A percentile compares a stretch with the other conserved stretches of the same genome.
Evolutionary conservation across 192 early-diverging fungal species (phyloP).

Genomic region (Backusella psychrophila): DNA sequence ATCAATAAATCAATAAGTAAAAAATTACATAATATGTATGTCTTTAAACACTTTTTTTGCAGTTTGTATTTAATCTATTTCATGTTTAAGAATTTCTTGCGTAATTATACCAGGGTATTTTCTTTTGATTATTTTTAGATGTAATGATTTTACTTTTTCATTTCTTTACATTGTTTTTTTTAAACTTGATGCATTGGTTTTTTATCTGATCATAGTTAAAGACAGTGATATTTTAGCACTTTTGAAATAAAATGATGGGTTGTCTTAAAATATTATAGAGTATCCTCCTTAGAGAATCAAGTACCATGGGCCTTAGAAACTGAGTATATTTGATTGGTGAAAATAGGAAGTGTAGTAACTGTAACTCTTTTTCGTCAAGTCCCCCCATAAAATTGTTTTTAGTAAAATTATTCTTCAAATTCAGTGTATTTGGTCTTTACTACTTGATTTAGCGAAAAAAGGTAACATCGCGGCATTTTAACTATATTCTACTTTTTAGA

Average conservation of each 20-base stretch:
- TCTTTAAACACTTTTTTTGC: not conserved
- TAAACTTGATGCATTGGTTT: no score
- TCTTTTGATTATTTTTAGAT: no score
- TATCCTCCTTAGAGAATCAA: not conserved
- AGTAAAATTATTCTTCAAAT: not conserved
- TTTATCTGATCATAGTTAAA: no score
- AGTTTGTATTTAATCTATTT: no score
- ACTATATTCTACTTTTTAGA: not conserved
- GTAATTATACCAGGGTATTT: no score
- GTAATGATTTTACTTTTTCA: no score
- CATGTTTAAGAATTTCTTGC: no score
- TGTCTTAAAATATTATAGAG: not conserved
- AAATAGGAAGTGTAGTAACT: not conserved
- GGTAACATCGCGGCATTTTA: not conserved
- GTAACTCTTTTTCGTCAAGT: not conserved
- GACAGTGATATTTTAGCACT: no score
- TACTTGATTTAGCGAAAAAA: not conserved
- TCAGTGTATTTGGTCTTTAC: not conserved
- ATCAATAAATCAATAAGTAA: not conserved
- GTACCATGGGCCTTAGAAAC: not conserved
- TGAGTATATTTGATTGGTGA: not conserved
- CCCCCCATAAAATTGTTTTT: not conserved
- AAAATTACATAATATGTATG: not conserved
- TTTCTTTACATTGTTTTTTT: no score
- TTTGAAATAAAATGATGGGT: not conserved